Base-by-base conservation (phyloP, 805 yeast genomes). In the Ogataea pignaliae region DNA sequence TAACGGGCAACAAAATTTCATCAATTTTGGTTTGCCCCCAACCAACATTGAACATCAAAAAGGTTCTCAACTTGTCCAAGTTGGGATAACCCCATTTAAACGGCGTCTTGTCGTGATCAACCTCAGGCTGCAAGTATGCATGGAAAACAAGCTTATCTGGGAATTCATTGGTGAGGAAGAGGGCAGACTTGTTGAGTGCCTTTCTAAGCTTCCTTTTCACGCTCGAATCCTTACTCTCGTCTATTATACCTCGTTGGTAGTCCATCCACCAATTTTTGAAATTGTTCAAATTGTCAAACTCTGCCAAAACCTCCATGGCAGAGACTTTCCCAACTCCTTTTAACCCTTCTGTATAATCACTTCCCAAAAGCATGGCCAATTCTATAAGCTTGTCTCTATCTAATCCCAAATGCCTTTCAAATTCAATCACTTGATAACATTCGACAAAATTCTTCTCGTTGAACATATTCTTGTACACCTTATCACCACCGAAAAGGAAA, bases 261-360 rank as follows among this genome's bases (percentile, higher is more conserved):
- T 56, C 65, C 48, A 62, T 66, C 84, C 75, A 79, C 88, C 91
- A 86, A 51, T 56, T 52, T 26, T 65, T 73, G 70, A 71, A 76
- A 57, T 30, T 56, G 10, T 56, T 48, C 34, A 78, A 44, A 26
- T 50, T 47, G 1, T 76, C 79, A 65, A 91, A 93, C 54, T 90
- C 95, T 0, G 95, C 96, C 31, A 93, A 56, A 15, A 93, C 77
- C 61, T 93, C 97, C 79, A 88, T 79, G 0, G 96, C 93, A 15
- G 83, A 74, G 1, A 93, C 98, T 0, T 97, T 97, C 1, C 99
- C 99, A 47, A 93, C 75, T 2, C 98, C 96, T 45, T 86, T 83
- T 31, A 93, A 65, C 0, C 99, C 99, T 42, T 83, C 87, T 0
- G 99, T 90, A 60, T 93, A 93, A 66, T 93, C 99, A 63, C 97